Base-by-base conservation (phyloP, 768 basidiomycete species). In the Leccinum rimulosum region DNA sequence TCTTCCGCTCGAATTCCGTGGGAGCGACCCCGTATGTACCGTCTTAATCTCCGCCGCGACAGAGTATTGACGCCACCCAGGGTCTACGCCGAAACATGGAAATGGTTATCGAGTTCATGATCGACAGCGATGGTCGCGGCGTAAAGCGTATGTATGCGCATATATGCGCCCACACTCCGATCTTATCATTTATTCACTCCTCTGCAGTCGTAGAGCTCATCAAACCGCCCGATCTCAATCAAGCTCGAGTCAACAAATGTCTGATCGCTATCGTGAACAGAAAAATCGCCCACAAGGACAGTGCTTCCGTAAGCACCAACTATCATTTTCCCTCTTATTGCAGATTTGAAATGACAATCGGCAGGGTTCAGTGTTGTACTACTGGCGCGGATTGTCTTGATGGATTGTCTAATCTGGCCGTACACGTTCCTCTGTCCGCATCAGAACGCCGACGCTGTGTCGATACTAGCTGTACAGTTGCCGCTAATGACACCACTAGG, bases 241-340 rank as follows among this genome's bases (percentile, higher is more conserved):
- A 96, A 76, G 89, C 93, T 8, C 82, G 91, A 47, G 95, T 93
- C 45, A 96, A 97, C 73, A 95, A 93, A 71, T 96, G 93, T 65
- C 79, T 98, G 38, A 93, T 98, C 54, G 92, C 93, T 2, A 77
- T 98, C 7, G 93, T 95, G 4, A 89, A 88, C 68, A 82, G 91
- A 52, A 96, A 95, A 69, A 81, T 91, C 19, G 90, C 94, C 1
- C 79, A 77, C 57, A 95, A 95, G 72, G 86, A 90, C 47, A 90
- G 79, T 52, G 77, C 76, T 52, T 82, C 85, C 2, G 86, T 87
- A 58, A 52, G 84, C 65, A 38, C 7, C 0, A 2, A 2, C 8
- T 14, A 0, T 45, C 7, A 9, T 1, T 10, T 47, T 15, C 0
- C 17, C 40, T n/a, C 31, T 27, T 6, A 19, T 50, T 38, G 17